Evolutionary conservation across 1,284 basidiomycete genomes (phyloP), one percentile per base, ranked within the genome.

Genomic region (Exobasidium rhododendri): DNA sequence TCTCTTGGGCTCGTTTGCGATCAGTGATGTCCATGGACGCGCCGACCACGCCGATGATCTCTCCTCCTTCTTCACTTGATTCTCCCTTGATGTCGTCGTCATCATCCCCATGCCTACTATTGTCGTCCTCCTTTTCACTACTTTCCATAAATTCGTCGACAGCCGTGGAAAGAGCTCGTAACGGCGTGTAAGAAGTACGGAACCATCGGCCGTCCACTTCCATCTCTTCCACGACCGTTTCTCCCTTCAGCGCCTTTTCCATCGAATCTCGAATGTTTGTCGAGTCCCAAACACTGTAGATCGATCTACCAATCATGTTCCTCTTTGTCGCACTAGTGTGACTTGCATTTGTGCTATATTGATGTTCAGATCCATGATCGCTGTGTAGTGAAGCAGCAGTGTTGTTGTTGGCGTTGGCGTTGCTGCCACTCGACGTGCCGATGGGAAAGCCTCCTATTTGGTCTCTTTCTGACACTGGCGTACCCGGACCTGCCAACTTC

Each of bases 1-100:
- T 72, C 7, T 61, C 63, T 62, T 81, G 75, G 1, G 78, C 74
- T 17, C 66, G 66, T 49, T 75, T 72, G 17, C 78, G 68, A 54
- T 79, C 80, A 4, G 80, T 80, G 43, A 80, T 77, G 60, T 81
- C 78, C 67, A 77, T 71, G 17, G 74, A 78, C n/a, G 80, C 79
- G 32, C 79, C 74, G 30, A 80, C 78, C 43, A 80, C 78, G 30
- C 80, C 80, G 7, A 74, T 70, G 62, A 77, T 72, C 20, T 63
- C 22, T 1, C 66, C 67, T 10, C 17, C 35, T 40, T 40, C 35
- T 7, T 17, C 17, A 7, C 7, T 40, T 17, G 7, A 7, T 50
- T 50, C 47, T 4, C 44, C 44, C 3, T 45, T 17, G 4, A n/a
- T 22, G 17, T 45, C 44, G n/a, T n/a, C n/a, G n/a, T n/a, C n/a